phyloP scores from a whole-genome alignment of 306 rosid genomes.

The Delonix regia region DNA sequence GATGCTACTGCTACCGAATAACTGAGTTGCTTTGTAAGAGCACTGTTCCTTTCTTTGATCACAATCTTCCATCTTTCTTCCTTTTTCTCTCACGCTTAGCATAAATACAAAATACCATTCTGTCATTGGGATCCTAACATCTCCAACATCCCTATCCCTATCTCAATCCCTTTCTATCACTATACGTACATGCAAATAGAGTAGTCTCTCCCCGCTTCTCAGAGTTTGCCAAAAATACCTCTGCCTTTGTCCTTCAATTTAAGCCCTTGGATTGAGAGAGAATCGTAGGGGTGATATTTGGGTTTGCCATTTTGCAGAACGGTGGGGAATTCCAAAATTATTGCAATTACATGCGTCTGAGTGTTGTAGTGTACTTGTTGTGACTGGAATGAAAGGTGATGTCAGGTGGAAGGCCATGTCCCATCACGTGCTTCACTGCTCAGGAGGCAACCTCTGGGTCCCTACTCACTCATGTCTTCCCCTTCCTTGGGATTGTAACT shows the following conservation, averaged over 20 bases:
- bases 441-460: conserved; percentile 20
- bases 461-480: conserved; percentile 15
- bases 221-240: not conserved
- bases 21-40: conserved; percentile 35
- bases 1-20: not conserved
- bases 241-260: not conserved
- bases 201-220: too few species aligned
- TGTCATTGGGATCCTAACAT: conserved; percentile 42
- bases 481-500: not conserved
- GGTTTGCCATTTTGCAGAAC: too few species aligned
- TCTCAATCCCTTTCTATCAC: not conserved
- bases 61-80: conserved; percentile 6
- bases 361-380: not conserved
- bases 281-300: not conserved
- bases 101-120: not conserved
- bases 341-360: not conserved
- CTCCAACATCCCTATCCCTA: not conserved
- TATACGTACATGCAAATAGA: not conserved
- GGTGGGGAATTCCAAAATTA: too few species aligned
- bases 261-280: not conserved
- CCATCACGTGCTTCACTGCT: conserved; percentile 30
- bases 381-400: not conserved
- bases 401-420: conserved; percentile 18
- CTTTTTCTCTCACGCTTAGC: not conserved
- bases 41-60: conserved; percentile 34